Evolutionary conservation across 495 filamentous ascomycete genomes (phyloP), one percentile per base, ranked within the genome.

Genomic region (Xylaria acuta): DNA sequence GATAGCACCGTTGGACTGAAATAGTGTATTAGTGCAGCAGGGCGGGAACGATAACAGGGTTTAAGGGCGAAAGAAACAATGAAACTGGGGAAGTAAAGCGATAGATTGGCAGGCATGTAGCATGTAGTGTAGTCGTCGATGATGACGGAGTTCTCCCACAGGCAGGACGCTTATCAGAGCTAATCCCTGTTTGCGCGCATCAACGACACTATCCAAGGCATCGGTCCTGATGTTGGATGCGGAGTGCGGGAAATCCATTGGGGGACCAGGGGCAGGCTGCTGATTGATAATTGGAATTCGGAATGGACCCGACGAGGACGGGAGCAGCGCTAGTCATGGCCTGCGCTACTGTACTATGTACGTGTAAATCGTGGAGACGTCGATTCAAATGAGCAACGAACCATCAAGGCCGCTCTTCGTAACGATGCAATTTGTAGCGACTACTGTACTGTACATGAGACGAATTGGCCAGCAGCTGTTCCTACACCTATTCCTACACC

Each of bases 141-240:
- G 49, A 67, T 67, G 65, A 67, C 65, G 65, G n/a, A 4, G 18
- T 53, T 40, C 34, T 67, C 22, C 49, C 20, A 20, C 8, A 49
- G 43, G 27, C n/a, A 32, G n/a, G n/a, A 64, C 5, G 38, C 60
- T 64, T 64, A 64, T 64, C 60, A 30, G 60, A 25, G 36, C 36
- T 8, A 64, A 64, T 64, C 60, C 60, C 60, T 64, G 60, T n/a
- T 18, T 64, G 60, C 60, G 38, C 38, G 60, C 38, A 41, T 16
- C 59, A 18, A 43, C 60, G 12, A 9, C 36, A 56, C 5, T 5
- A 60, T 38, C 43, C 43, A 32, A 53, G 47, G 20, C 64, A 53
- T 49, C 64, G 20, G 45, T 27, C 22, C 49, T n/a, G 49, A 16
- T 56, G 36, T 6, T n/a, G 49, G 63, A 51, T 9, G 30, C 45